phyloP scores from a whole-genome alignment of 2,329 filamentous ascomycete species.

The Epichloe bromicola region DNA sequence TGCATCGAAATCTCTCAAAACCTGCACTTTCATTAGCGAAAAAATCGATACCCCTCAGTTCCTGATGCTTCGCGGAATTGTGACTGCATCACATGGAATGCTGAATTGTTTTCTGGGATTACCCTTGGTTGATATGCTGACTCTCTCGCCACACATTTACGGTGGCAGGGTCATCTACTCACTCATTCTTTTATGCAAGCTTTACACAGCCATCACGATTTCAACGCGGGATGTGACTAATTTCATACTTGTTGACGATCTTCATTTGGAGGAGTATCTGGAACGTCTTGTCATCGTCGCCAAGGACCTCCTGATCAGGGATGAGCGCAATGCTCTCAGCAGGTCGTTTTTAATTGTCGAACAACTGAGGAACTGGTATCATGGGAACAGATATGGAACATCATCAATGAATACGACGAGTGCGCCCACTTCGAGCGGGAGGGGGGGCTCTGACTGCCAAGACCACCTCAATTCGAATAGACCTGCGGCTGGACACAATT shows the following conservation, averaged over 20 bases:
- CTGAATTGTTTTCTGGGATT: slow-evolving; percentile 2
- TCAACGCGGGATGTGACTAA: background rate
- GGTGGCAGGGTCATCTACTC: slow-evolving; percentile 3
- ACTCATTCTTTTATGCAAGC: slow-evolving; percentile 3
- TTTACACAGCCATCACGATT: background rate
- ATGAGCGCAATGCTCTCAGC: background rate
- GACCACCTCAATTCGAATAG: background rate
- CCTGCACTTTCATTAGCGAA: slow-evolving; percentile 1
- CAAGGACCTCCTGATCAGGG: background rate
- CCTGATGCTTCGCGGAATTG: slow-evolving; percentile 1
- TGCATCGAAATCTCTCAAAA: background rate
- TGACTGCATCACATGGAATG: slow-evolving; percentile 1
- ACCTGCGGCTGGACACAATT: background rate
- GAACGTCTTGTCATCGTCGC: slow-evolving; percentile 1
- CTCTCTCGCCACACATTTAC: slow-evolving; percentile 3
- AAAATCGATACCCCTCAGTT: background rate
- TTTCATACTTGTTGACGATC: background rate
- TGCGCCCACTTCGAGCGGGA: background rate
- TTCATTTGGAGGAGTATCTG: slow-evolving; percentile 1
- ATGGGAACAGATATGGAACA: background rate
- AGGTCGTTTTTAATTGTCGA: slow-evolving; percentile 1
- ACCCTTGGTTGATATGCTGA: background rate
- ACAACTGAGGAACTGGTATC: slow-evolving; percentile 3
- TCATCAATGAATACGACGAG: background rate
- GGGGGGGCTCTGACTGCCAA: background rate